Percentiles rank a stretch among this genome's conserved stretches.
Evolutionary conservation across 257 asterid species (phyloP).

Genomic region (Solanum tacnaense): DNA sequence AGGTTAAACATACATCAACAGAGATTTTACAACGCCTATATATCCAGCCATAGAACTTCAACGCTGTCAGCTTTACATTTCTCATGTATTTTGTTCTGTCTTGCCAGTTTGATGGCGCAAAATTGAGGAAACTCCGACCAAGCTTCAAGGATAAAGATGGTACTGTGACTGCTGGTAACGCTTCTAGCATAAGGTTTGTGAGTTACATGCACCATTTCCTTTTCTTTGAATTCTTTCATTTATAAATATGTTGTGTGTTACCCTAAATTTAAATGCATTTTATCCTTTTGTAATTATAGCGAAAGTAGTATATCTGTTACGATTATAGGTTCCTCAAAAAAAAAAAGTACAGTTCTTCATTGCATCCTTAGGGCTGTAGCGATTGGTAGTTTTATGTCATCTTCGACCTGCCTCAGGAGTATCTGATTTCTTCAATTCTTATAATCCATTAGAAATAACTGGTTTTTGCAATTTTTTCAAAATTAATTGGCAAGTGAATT

Average conservation of each 20-base stretch:
- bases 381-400: background rate
- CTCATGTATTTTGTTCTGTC: background rate
- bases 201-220: background rate
- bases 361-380: background rate
- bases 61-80: background rate
- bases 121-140: constrained; percentile 89
- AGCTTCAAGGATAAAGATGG: constrained; percentile 98
- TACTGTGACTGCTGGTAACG: constrained; percentile 93
- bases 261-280: background rate
- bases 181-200: constrained; percentile 89
- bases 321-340: background rate
- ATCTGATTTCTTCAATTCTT: background rate
- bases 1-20: background rate
- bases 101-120: constrained; percentile 84
- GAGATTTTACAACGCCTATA: background rate
- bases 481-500: constrained; percentile 8
- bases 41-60: background rate
- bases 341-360: background rate
- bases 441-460: background rate
- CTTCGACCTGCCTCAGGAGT: background rate
- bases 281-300: background rate
- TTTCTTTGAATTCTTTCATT: background rate
- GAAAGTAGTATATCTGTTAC: background rate
- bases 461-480: background rate
- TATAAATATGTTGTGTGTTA: background rate